Conservation (phyloP, 2,329 filamentous ascomycete species). For the Diaporthe velutina region DNA sequence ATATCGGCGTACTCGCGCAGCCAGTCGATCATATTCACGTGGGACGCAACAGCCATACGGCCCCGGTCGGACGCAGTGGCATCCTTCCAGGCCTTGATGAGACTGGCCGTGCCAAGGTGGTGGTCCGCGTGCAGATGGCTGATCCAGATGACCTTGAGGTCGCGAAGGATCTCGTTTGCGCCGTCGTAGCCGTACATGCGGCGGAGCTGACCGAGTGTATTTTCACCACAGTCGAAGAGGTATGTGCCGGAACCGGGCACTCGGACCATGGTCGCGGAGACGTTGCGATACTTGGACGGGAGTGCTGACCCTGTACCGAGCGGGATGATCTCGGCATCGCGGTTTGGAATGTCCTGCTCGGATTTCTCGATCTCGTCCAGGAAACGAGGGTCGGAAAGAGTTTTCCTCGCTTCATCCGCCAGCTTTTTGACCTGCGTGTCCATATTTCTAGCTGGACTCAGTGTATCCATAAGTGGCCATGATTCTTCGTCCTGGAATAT, state of each 20-base stretch:
- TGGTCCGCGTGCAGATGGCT: slow-evolving; percentile 97
- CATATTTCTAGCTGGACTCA: slow-evolving; percentile 56
- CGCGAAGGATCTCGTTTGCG: slow-evolving; percentile 77
- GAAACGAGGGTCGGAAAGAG: slow-evolving; percentile 59
- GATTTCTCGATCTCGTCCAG: slow-evolving; percentile 61
- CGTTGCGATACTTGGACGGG: slow-evolving; percentile 95
- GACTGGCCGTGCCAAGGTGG: slow-evolving; percentile 84
- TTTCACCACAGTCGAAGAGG: slow-evolving; percentile 92
- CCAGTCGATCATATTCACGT: slow-evolving; percentile 79
- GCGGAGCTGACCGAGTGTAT: slow-evolving; percentile 87
- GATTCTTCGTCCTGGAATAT: slow-evolving; percentile 60
- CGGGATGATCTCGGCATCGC: slow-evolving; percentile 85
- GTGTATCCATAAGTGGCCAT: slow-evolving; percentile 63
- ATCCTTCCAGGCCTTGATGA: slow-evolving; percentile 87
- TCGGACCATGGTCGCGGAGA: slow-evolving; percentile 87
- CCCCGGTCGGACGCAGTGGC: slow-evolving; percentile 54
- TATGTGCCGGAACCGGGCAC: slow-evolving; percentile 91
- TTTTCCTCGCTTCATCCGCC: slow-evolving; percentile 61
- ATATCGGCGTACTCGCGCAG: slow-evolving; percentile 83
- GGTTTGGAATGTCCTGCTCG: slow-evolving; percentile 76
- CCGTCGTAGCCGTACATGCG: slow-evolving; percentile 77
- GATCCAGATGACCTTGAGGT: slow-evolving; percentile 89
- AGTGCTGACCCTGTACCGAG: slow-evolving; percentile 92
- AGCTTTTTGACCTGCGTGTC: slow-evolving; percentile 61
- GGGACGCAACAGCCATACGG: slow-evolving; percentile 75